Percentiles rank a stretch among this genome's conserved stretches.
phyloP scores from a whole-genome alignment of 805 yeast species.

The Danielia reshetovae region DNA sequence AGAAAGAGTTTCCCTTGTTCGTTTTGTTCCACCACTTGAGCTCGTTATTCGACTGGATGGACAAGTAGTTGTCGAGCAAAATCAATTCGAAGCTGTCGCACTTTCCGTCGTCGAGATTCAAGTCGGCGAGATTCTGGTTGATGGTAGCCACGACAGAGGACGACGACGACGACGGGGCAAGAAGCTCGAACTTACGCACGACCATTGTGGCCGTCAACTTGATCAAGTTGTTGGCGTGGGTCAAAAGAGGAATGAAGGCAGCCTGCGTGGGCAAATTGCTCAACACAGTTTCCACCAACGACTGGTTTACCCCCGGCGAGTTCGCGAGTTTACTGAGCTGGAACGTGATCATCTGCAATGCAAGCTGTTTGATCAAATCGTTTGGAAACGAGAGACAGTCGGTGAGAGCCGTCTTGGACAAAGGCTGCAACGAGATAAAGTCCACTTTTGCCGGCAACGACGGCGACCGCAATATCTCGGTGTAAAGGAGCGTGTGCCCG shows the following conservation, averaged over 20 bases:
- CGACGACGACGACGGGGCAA: conserved; percentile 18
- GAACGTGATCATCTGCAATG: conserved; percentile 57
- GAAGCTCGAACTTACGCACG: conserved; percentile 28
- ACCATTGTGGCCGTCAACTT: conserved; percentile 46
- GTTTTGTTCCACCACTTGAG: conserved; percentile 76
- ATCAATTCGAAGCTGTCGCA: conserved; percentile 54
- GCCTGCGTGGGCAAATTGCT: conserved; percentile 38
- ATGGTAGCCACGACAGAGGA: conserved; percentile 11
- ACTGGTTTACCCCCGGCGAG: conserved; percentile 17
- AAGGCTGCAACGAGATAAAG: conserved; percentile 58
- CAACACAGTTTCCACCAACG: conserved; percentile 24
- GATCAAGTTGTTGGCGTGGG: conserved; percentile 42
- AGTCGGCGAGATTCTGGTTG: conserved; percentile 6
- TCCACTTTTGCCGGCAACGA: conserved; percentile 53
- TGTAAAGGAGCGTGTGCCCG: conserved; percentile 61
- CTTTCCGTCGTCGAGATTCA: conserved; percentile 11
- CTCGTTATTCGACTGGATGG: conserved; percentile 54
- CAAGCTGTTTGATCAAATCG: conserved; percentile 56
- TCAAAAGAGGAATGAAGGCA: conserved; percentile 41
- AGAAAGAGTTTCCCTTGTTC: conserved; percentile 50
- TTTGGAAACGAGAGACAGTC: conserved; percentile 49
- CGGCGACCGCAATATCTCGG: conserved; percentile 50
- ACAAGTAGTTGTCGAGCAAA: conserved; percentile 53
- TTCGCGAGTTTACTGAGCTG: conserved; percentile 45
- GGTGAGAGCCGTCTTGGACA: conserved; percentile 54